Conservation (phyloP, 306 rosid species). For the cucumber (Cucumis sativus) region Cucumber_9930_V3 NC_026656.2:2720001-2720500, state of each 20-base stretch:
- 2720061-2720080: not conserved
- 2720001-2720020: not conserved
- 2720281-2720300: not conserved
- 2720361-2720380: not conserved
- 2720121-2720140: not conserved
- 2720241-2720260: not conserved
- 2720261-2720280: not conserved
- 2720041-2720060: not conserved
- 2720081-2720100: not conserved
- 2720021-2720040: not conserved
- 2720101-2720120: not conserved
- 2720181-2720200: conserved; percentile 11
- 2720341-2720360: not conserved
- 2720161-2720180: conserved; percentile 3
- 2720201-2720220: not conserved
- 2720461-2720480: not conserved
- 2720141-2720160: conserved; percentile 4
- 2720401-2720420: not conserved
- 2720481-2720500: not conserved
- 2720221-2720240: not conserved
- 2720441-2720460: not conserved
- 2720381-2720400: not conserved
- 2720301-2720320: not conserved
- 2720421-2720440: not conserved
- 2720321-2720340: not conserved